Conservation (phyloP, 768 basidiomycete species). For the Rhodosporidiobolus sp. region DNA sequence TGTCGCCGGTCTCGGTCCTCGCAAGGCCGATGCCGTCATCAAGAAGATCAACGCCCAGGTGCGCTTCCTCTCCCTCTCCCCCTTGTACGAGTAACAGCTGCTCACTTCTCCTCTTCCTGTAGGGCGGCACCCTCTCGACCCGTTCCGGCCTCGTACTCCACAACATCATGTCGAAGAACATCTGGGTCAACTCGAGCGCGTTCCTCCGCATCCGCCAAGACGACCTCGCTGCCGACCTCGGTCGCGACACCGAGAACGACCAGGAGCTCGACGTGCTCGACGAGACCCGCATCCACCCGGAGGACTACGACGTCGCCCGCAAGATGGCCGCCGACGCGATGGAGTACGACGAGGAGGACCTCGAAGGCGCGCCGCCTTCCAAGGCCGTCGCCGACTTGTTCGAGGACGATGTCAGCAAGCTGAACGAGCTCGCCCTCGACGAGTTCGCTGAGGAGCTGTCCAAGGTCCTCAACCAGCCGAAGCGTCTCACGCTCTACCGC, state of each 20-base stretch:
- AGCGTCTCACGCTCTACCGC: conserved; percentile 81
- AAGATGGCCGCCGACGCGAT: conserved; percentile 98
- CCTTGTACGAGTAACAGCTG: background rate
- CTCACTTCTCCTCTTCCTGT: background rate
- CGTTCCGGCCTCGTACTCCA: conserved; percentile 83
- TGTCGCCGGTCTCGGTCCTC: conserved; percentile 87
- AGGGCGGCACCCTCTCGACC: conserved; percentile 85
- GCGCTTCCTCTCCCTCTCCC: background rate
- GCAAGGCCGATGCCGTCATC: conserved; percentile 81
- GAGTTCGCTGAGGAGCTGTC: conserved; percentile 92
- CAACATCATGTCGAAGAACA: conserved; percentile 72
- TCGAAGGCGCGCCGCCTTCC: conserved; percentile 86
- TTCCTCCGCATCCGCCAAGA: conserved; percentile 84
- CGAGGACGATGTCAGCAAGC: conserved; percentile 74
- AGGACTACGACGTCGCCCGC: conserved; percentile 94
- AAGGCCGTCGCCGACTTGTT: conserved; percentile 81
- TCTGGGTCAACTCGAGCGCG: conserved; percentile 89
- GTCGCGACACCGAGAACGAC: conserved; percentile 59
- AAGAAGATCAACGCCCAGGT: conserved; percentile 76
- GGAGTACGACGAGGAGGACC: conserved; percentile 95
- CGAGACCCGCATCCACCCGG: conserved; percentile 90
- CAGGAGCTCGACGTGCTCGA: conserved; percentile 86
- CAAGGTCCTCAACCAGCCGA: conserved; percentile 75
- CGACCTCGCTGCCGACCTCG: conserved; percentile 51
- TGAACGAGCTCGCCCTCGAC: conserved; percentile 86